Evolutionary conservation across 2,329 filamentous ascomycete genomes (phyloP), one percentile per base, ranked within the genome.

Genomic region (Diatrype stigma): DNA sequence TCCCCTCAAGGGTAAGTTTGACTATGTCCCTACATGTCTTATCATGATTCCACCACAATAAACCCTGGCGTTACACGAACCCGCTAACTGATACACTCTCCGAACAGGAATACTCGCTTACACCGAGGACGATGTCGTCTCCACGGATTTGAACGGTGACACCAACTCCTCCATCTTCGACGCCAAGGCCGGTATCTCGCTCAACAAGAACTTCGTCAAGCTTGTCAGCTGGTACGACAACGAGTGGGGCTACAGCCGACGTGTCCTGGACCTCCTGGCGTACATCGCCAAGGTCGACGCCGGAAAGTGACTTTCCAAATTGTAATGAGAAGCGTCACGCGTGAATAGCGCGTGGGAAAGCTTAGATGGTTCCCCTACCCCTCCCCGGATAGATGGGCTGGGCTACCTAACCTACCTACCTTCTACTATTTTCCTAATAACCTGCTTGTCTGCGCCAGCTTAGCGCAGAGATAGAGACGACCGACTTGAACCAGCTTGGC

Each of bases 181-280:
- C 74, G 92, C 91, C 75, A 96, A 96, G 88, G 94, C 94, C 56
- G 94, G 94, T 84, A 97, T 99, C 78, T 89, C 92, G 62, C 87
- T 99, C 67, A 99, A 97, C 86, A 77, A 91, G 70, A 92, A 96
- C 86, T 97, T 97, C 75, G 86, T 96, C 84, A 99, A 99, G 89
- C 84, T 99, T 58, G 88, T 96, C 73, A 86, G 86, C 68, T 97
- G 93, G 94, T 96, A 96, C 79, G 91, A 96, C 84, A 97, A 97
- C 84, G 93, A 97, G 85, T 96, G 92, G 91, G 94, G 92, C 70
- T 97, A 99, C 88, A 95, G 89, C 75, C 92, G 92, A 80, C 94
- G 89, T 85, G 89, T 92, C 68, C 79, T 92, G 64, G 89, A 94
- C 77, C 87, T 94, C 67, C 71, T 84, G 72, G 79, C 81, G 76